Conservation (phyloP, 225 moss, liverwort and hornwort genomes). For the Thuidium tamariscinum region DNA sequence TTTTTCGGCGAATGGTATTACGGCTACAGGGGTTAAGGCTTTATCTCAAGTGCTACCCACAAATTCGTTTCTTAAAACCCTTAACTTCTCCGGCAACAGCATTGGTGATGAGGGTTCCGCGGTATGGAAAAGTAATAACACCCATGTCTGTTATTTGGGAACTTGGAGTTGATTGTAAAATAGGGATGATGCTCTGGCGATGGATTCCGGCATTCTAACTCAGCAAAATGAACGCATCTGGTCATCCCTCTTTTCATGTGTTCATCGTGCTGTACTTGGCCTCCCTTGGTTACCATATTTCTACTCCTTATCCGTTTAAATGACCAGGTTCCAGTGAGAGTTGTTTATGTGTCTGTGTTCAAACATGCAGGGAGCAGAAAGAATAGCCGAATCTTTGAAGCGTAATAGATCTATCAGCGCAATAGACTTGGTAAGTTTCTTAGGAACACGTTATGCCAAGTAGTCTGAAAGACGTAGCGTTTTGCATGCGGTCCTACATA, state of each 20-base stretch:
- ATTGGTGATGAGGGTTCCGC: constrained; percentile 85
- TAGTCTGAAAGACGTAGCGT: not conserved
- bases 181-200: not conserved
- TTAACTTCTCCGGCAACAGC: constrained; percentile 84
- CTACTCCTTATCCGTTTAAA: not conserved
- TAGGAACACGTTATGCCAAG: not conserved
- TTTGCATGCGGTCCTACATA: not conserved
- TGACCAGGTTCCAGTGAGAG: not conserved
- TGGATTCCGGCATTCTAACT: not conserved
- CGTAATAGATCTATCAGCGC: constrained; percentile 68
- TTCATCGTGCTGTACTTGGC: not conserved
- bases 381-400: constrained; percentile 77
- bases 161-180: not conserved
- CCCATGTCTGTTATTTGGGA: not conserved
- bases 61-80: constrained; percentile 66
- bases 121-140: constrained; percentile 13
- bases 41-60: constrained; percentile 84
- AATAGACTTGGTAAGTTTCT: constrained; percentile 61
- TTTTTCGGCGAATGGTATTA: constrained; percentile 88
- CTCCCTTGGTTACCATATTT: not conserved
- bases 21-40: constrained; percentile 71
- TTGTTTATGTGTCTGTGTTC: not conserved
- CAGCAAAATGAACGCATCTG: not conserved
- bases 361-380: constrained; percentile 64
- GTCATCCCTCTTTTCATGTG: not conserved